Evolutionary conservation across 441 rosid genomes (phyloP), one percentile per base, ranked within the genome.

Genomic region (Adansonia rubrostipa): DNA sequence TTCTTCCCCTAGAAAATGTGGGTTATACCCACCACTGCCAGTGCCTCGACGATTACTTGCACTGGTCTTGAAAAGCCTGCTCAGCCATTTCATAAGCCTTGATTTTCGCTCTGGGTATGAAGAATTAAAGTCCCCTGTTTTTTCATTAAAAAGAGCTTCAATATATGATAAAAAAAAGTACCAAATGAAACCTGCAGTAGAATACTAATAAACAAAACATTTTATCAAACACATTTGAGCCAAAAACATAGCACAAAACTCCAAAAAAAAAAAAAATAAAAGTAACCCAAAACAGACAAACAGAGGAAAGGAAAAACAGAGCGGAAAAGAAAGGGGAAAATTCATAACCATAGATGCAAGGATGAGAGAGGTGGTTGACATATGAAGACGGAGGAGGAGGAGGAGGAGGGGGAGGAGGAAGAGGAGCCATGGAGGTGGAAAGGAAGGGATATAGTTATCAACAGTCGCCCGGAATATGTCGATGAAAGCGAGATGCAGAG

Each of bases 31-130:
- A 54, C 72, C 81, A 17, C 81, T 61, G 9, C 61, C 79, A 17
- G 62, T 22, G 11, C 80, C 71, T 1, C 86, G 73, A 9, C 83
- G 77, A 28, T 89, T 85, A 82, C 75, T 82, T 15, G 88, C 80
- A 67, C 92, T 87, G 68, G 82, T 79, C 82, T 89, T 93, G 69
- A 96, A 96, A 70, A 93, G 84, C 83, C 90, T 92, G 74, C 95
- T 79, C 64, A 96, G 88, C 99, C 99, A 96, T 89, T 91, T 93
- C 93, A 92, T 86, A 76, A 96, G 87, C 81, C 93, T 85, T 51
- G 96, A 91, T 86, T 89, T 92, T 80, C 88, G 90, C 87, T 92
- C 93, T 87, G 91, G 83, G 85, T 86, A 80, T 6, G 95, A 88
- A 77, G 93, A 89, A 81, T 87, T 90, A 88, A 82, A 85, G 80